phyloP scores from a whole-genome alignment of 225 moss, liverwort and hornwort genomes.

The Thuidium tamariscinum region DNA sequence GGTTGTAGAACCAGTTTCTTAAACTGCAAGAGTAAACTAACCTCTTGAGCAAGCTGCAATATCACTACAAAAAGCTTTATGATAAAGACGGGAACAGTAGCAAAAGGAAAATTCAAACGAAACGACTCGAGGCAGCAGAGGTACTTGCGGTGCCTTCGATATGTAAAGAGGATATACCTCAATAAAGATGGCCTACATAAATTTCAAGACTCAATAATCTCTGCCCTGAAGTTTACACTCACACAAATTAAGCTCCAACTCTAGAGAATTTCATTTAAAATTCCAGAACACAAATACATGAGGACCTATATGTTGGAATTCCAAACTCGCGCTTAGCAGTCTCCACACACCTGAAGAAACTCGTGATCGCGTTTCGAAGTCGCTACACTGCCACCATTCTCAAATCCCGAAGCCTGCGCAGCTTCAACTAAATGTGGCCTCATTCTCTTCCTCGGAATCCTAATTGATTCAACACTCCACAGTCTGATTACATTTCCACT shows the following conservation, averaged over 20 bases:
- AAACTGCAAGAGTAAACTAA: background rate
- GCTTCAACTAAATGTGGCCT: slow-evolving; percentile 5
- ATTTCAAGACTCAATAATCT: background rate
- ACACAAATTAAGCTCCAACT: background rate
- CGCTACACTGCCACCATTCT: background rate
- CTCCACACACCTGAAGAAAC: slow-evolving; percentile 31
- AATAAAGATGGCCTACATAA: background rate
- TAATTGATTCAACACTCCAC: background rate
- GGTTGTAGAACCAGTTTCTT: background rate
- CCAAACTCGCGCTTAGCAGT: background rate
- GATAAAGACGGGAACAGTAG: background rate
- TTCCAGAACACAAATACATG: background rate
- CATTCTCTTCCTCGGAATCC: background rate
- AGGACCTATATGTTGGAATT: background rate
- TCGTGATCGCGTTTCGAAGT: slow-evolving; percentile 10
- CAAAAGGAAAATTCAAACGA: background rate
- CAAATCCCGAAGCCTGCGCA: slow-evolving; percentile 14
- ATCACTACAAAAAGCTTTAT: background rate
- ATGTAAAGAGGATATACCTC: background rate
- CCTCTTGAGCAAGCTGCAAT: background rate
- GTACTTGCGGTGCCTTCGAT: background rate
- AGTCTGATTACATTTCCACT: background rate
- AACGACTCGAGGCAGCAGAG: background rate
- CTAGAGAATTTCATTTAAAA: background rate
- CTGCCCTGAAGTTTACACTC: background rate